Evolutionary conservation across 2,329 filamentous ascomycete genomes (phyloP), one percentile per base, ranked within the genome.

Genomic region (Colletotrichum sp.): DNA sequence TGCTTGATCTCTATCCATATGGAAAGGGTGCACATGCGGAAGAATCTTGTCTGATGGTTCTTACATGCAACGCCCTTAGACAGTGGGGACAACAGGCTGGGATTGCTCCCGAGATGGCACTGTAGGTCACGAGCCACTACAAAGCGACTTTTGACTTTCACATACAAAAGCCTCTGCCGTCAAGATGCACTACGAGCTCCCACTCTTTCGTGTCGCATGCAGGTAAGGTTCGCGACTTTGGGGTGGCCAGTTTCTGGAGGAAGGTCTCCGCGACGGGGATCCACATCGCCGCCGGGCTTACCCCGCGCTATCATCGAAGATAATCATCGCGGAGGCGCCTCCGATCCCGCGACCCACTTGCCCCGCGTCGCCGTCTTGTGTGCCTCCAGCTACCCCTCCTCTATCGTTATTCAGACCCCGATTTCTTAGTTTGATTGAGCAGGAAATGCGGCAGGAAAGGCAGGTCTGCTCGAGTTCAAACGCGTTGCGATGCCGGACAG

Each of bases 211-310:
- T 13, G 43, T 21, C 43, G 4, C 3, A 52, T 52, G 43, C n/a
- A 52, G 43, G 10, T 2, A 21, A 21, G 18, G n/a, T 52, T 21
- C 43, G 55, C 26, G 55, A 59, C 7, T 18, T 61, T 61, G 30
- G 13, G 21, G 6, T 24, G 39, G 28, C 68, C 16, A 21, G 68
- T 12, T 52, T 24, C 21, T 21, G 6, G 0, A 48, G 61, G 69
- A 72, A 72, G 48, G 48, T 59, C 39, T 72, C 61, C 48, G 69
- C 69, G 48, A 67, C 7, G 24, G 24, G 6, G 32, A 21, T 34
- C 61, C 61, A 65, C 69, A 39, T 60, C 32, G 16, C 69, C 6
- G 69, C 30, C 69, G 69, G 24, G 24, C 18, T 13, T 43, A 59
- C 48, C 69, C 69, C 61, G 69, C 30, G 36, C 18, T 48, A 21